Evolutionary conservation across 306 rosid genomes (phyloP), one percentile per base, ranked within the genome.

Genomic region (Cyclanthera cordifolia): DNA sequence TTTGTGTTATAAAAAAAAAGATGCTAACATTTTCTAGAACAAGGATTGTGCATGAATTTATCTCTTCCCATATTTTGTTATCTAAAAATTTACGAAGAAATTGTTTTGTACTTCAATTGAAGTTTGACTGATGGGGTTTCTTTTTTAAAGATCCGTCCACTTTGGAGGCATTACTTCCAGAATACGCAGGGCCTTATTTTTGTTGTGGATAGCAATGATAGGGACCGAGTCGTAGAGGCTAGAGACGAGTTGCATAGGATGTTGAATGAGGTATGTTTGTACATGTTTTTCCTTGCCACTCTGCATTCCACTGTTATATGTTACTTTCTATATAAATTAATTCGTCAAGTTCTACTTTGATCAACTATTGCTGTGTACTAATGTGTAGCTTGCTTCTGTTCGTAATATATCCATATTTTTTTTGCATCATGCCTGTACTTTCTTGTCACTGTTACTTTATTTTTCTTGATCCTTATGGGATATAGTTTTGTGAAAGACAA

Each of bases 131-230:
- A 60, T 1, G 48, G 73, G 15, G 25, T 81, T 76, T 68, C 16
- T 21, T 47, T 24, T 58, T 69, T 47, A 47, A 80, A 92, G 97
- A 92, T 92, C 80, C 97, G 96, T 60, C 96, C 97, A 67, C 71
- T 92, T 76, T 92, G 97, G 97, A 92, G 97, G 86, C 97, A 92
- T 83, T 92, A 92, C 82, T 92, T 92, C 88, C 97, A 92, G 91
- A 92, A 92, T 83, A 92, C 97, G 2, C 97, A 92, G 81, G 97
- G 96, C 76, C 97, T 92, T 72, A 89, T 92, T 66, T 92, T 92
- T 80, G 96, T 92, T 83, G 97, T 92, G 78, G 97, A 92, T 80
- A 89, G 96, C 85, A 92, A 92, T 75, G 97, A 92, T 55, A 87
- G 96, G 80, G 97, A 89, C 80, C 90, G 97, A 43, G 86, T 87